Percentiles rank a stretch among this genome's conserved stretches.
phyloP scores from a whole-genome alignment of 768 basidiomycete genomes.

The Suillus occidentalis region DNA sequence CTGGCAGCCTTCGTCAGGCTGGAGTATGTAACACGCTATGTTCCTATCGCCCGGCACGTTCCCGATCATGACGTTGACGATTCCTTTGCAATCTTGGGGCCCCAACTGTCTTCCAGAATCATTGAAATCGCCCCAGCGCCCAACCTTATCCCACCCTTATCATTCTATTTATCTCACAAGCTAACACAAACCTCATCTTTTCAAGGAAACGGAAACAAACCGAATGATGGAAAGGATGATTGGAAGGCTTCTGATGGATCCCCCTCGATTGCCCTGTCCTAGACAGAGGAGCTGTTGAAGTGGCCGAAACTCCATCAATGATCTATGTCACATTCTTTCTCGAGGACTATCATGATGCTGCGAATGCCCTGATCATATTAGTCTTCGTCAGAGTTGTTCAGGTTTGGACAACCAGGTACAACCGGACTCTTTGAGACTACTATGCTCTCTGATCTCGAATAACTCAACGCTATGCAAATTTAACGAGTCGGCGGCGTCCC shows the following conservation, averaged over 20 bases:
- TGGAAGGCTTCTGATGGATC: neutral
- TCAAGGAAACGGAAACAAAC: neutral
- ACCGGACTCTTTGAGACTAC: neutral
- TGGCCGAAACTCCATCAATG: neutral
- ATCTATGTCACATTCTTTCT: neutral
- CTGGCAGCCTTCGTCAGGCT: neutral
- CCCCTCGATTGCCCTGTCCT: neutral
- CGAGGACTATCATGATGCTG: neutral
- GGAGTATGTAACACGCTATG: neutral
- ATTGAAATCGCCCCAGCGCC: neutral
- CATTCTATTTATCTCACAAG: neutral
- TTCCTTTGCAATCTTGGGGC: neutral
- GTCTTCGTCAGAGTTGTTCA: neutral
- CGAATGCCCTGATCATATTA: neutral
- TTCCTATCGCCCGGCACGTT: neutral
- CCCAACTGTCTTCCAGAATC: neutral
- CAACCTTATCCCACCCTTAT: neutral
- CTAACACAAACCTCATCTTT: neutral
- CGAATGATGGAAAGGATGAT: neutral
- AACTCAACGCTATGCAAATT: neutral
- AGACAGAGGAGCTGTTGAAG: neutral
- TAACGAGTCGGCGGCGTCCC: neutral
- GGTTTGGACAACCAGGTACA: neutral
- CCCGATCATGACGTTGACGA: neutral
- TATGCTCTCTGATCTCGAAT: neutral